These are phyloP conservation scores for Collybiopsis confluens DNA, from an alignment of 768 basidiomycete genomes.

Conservation along the genomic window DNA sequence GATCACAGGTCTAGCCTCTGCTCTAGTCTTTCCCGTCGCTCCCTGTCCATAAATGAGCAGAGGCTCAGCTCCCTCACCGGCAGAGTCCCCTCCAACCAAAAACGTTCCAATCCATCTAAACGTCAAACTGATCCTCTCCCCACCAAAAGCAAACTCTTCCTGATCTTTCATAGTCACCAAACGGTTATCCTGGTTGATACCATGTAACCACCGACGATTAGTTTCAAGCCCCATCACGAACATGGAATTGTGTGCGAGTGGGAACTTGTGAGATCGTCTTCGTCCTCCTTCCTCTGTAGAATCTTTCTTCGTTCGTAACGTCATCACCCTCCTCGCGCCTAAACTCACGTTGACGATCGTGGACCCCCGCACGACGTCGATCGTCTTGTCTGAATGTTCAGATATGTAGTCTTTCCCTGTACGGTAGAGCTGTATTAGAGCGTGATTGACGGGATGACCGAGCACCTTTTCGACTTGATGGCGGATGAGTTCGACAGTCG, in stretches of 20 bases:
- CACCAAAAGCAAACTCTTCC: constrained; percentile 51
- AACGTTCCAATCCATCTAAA: constrained; percentile 80
- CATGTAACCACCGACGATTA: constrained; percentile 73
- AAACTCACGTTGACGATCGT: constrained; percentile 79
- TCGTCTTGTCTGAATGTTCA: constrained; percentile 84
- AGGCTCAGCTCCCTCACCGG: constrained; percentile 31
- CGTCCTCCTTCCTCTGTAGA: constrained; percentile 11
- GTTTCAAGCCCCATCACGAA: constrained; percentile 75
- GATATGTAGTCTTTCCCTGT: constrained; percentile 79
- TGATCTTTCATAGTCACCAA: constrained; percentile 45
- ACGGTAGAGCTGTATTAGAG: constrained; percentile 79
- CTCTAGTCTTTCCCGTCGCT: constrained; percentile 56
- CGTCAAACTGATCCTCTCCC: constrained; percentile 74
- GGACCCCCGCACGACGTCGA: constrained; percentile 72
- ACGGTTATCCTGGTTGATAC: constrained; percentile 74
- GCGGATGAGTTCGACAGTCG: constrained; percentile 63
- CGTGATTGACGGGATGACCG: constrained; percentile 73
- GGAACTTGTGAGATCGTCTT: constrained; percentile 56
- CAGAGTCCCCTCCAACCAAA: constrained; percentile 32
- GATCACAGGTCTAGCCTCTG: constrained; percentile 50
- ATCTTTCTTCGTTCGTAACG: constrained; percentile 63
- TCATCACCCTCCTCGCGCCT: constrained; percentile 76
- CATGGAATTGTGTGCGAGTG: constrained; percentile 78
- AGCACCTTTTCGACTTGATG: constrained; percentile 55
- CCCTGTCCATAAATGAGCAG: constrained; percentile 69